These are phyloP conservation scores for Schizophyllum commune DNA, from an alignment of 1,284 basidiomycete genomes.

Conservation along the genomic window DNA sequence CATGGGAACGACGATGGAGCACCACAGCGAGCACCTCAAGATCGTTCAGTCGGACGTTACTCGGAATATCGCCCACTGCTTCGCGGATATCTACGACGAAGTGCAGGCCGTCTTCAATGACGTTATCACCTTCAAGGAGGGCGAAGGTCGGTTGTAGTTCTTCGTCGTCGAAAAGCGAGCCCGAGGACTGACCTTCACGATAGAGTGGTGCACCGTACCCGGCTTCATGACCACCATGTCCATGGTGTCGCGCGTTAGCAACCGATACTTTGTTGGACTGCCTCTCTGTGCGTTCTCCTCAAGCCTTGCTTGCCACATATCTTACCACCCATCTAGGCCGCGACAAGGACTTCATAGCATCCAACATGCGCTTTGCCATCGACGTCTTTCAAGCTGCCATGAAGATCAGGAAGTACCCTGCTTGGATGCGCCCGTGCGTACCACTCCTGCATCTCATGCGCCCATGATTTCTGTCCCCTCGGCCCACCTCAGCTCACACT, in stretches of 20 bases:
- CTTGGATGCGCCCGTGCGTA: conserved; percentile 23
- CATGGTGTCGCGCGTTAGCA: conserved; percentile 28
- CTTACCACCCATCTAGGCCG: too few relatives aligned
- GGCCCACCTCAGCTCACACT: neutral
- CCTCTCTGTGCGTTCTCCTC: conserved; percentile 32
- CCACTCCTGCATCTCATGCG: neutral
- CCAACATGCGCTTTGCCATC: conserved; percentile 25
- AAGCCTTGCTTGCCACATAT: too few relatives aligned
- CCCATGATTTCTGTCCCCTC: too few relatives aligned
- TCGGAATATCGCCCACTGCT: conserved; percentile 10
- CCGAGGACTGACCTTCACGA: neutral
- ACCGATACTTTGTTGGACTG: conserved; percentile 35
- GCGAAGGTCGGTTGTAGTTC: conserved; percentile 2
- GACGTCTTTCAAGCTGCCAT: conserved; percentile 16
- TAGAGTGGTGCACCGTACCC: conserved; percentile 30
- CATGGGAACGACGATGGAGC: conserved; percentile 12
- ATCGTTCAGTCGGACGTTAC: conserved; percentile 16
- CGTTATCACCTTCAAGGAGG: conserved; percentile 4
- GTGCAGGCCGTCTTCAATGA: conserved; percentile 7
- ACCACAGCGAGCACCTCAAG: conserved; percentile 17
- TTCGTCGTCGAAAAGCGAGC: neutral
- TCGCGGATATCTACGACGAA: conserved; percentile 10
- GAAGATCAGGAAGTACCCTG: conserved; percentile 21
- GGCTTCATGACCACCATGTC: conserved; percentile 20
- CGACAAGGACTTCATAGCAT: conserved; percentile 22